These are phyloP conservation scores for Chenopodium formosanum DNA, from an alignment of 148 eudicot species.

Conservation along the genomic window DNA sequence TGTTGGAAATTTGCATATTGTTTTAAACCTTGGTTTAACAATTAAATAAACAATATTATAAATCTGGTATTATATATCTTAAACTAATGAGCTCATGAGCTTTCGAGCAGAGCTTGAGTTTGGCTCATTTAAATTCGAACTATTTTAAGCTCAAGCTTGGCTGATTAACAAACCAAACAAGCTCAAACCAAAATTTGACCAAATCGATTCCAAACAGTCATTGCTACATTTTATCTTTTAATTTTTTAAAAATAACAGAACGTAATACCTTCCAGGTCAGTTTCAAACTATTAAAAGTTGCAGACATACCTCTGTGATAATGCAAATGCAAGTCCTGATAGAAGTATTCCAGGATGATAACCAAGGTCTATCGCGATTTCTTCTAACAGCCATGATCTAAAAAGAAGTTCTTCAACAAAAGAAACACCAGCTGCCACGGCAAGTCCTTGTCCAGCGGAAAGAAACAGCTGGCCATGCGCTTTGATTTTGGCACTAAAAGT, in stretches of 20 bases:
- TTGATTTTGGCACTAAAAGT: constrained; percentile 44
- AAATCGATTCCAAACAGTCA: too few species aligned
- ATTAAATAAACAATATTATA: too few species aligned
- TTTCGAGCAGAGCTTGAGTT: too few species aligned
- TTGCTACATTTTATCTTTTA: not conserved
- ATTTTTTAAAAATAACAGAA: not conserved
- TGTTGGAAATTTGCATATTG: too few species aligned
- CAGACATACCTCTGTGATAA: constrained; percentile 67
- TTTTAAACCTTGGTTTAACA: too few species aligned
- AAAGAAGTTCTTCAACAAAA: constrained; percentile 79
- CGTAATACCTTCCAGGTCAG: not conserved
- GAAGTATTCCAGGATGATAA: constrained; percentile 61
- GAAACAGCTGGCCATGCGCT: constrained; percentile 47
- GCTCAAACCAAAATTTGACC: too few species aligned
- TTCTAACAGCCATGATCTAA: constrained; percentile 88
- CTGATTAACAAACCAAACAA: too few species aligned
- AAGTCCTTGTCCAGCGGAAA: constrained; percentile 54
- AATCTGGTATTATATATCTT: too few species aligned
- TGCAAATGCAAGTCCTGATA: constrained; percentile 81
- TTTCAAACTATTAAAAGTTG: not conserved
- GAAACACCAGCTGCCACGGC: constrained; percentile 65
- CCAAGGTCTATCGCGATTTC: constrained; percentile 90
- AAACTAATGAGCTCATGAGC: too few species aligned
- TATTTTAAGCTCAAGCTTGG: too few species aligned
- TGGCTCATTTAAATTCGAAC: too few species aligned